phyloP scores from a whole-genome alignment of 805 yeast genomes.

The Naumovozyma dairenensis region DNA sequence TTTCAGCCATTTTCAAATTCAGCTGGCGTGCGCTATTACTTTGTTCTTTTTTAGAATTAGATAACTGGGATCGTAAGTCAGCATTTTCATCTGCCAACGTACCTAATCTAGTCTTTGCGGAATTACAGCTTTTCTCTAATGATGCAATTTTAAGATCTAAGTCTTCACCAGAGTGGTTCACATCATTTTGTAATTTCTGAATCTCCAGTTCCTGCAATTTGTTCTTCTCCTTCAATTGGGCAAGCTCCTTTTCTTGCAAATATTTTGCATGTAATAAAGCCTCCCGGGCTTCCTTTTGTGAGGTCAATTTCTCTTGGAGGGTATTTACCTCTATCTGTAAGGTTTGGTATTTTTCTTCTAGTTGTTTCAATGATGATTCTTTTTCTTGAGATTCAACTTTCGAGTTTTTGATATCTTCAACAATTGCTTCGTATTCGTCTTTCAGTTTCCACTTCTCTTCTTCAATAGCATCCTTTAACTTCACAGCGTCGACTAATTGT shows the following conservation, averaged over 20 bases:
- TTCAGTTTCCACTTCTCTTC: constrained; percentile 19
- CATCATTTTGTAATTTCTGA: constrained; percentile 22
- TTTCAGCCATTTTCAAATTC: constrained; percentile 29
- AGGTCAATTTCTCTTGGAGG: constrained; percentile 27
- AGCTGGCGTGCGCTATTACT: constrained; percentile 29
- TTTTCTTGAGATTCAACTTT: constrained; percentile 11
- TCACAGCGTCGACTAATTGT: constrained; percentile 15
- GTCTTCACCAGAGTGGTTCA: constrained; percentile 25
- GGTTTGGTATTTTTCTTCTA: constrained; percentile 15
- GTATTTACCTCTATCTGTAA: constrained; percentile 47
- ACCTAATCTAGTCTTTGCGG: constrained; percentile 31
- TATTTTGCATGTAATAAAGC: constrained; percentile 5
- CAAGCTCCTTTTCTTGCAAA: constrained; percentile 6
- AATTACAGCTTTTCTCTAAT: constrained; percentile 25
- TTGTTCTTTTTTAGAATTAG: constrained; percentile 30
- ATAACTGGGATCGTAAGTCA: constrained; percentile 33
- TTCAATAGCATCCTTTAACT: constrained; percentile 17
- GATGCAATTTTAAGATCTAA: constrained; percentile 30
- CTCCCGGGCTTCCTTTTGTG: constrained; percentile 1
- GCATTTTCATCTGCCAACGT: constrained; percentile 37
- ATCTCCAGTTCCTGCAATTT: constrained; percentile 29
- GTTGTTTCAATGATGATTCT: constrained; percentile 23
- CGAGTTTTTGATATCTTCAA: constrained; percentile 14
- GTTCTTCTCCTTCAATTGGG: constrained; percentile 5
- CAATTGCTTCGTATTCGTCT: constrained; percentile 11